Conservation (phyloP, 2,329 filamentous ascomycete genomes). For the Ascochyta koolunga region DNA sequence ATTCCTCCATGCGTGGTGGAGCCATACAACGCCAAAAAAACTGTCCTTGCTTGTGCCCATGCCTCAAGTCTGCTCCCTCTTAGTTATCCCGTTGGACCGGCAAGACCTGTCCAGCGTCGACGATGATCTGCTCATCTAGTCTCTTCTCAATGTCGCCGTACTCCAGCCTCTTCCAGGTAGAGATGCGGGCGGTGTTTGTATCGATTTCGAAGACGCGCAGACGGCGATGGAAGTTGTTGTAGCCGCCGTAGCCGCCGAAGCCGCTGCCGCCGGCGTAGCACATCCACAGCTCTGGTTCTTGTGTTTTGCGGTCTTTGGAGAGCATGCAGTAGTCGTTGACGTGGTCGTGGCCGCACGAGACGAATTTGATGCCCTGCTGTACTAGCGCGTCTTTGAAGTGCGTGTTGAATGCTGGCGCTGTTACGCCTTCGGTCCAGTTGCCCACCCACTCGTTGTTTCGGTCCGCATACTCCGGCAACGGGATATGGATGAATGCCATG, state of each 20-base stretch:
- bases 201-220: conserved; percentile 92
- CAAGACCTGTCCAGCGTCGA: conserved; percentile 61
- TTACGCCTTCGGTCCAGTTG: conserved; percentile 80
- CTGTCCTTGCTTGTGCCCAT: neutral
- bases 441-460: conserved; percentile 67
- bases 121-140: conserved; percentile 66
- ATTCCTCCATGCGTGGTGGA: neutral
- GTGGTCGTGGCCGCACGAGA: conserved; percentile 94
- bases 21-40: neutral
- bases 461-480: conserved; percentile 83
- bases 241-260: conserved; percentile 94
- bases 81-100: conserved; percentile 3
- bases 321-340: conserved; percentile 96
- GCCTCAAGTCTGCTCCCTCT: neutral
- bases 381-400: conserved; percentile 91
- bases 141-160: conserved; percentile 60
- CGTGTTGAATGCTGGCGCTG: conserved; percentile 86
- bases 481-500: conserved; percentile 96
- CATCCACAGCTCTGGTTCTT: conserved; percentile 79
- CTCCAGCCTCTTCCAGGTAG: conserved; percentile 91
- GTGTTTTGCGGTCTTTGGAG: conserved; percentile 52
- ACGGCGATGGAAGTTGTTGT: conserved; percentile 81
- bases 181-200: conserved; percentile 85
- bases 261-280: conserved; percentile 93
- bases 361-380: conserved; percentile 82